Evolutionary conservation across 495 filamentous ascomycete species (phyloP).

Genomic region (Elasticomyces elasticus): DNA sequence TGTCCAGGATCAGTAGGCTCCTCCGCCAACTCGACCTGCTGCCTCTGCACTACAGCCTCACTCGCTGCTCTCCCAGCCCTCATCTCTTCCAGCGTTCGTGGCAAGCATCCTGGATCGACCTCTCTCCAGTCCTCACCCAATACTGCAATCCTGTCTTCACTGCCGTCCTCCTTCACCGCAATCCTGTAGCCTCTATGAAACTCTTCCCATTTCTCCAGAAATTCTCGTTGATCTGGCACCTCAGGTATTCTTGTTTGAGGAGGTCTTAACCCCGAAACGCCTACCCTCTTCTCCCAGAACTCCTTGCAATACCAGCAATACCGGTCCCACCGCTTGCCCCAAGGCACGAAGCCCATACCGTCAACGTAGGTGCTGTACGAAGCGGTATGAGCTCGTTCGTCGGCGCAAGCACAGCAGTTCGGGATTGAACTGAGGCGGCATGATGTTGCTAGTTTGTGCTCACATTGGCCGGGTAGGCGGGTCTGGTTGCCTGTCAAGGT

Average conservation of each 20-base stretch:
- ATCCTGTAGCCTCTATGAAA: constrained; percentile 35
- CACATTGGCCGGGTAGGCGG: constrained; percentile 31
- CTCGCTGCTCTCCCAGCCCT: constrained; percentile 17
- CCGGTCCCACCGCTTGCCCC: constrained; percentile 36
- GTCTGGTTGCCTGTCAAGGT: constrained; percentile 33
- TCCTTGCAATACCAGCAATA: constrained; percentile 42
- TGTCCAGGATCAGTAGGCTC: constrained; percentile 14
- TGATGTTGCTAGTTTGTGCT: constrained; percentile 38
- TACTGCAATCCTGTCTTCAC: constrained; percentile 32
- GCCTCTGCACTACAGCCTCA: not conserved
- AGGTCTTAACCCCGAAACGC: constrained; percentile 22
- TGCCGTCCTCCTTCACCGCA: constrained; percentile 28
- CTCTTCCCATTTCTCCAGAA: constrained; percentile 36
- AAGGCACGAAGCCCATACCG: constrained; percentile 35
- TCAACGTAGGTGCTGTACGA: constrained; percentile 36
- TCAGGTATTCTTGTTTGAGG: constrained; percentile 32
- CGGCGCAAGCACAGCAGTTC: constrained; percentile 36
- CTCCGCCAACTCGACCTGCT: constrained; percentile 1
- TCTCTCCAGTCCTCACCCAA: constrained; percentile 33
- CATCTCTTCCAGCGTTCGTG: constrained; percentile 32
- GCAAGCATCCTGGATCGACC: constrained; percentile 35
- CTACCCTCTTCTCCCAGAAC: constrained; percentile 37
- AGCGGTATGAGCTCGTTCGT: constrained; percentile 31
- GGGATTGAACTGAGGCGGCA: constrained; percentile 36
- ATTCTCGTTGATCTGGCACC: constrained; percentile 34